Base-by-base conservation (phyloP, 2,329 filamentous ascomycete species). In the Ciborinia camelliae region DNA sequence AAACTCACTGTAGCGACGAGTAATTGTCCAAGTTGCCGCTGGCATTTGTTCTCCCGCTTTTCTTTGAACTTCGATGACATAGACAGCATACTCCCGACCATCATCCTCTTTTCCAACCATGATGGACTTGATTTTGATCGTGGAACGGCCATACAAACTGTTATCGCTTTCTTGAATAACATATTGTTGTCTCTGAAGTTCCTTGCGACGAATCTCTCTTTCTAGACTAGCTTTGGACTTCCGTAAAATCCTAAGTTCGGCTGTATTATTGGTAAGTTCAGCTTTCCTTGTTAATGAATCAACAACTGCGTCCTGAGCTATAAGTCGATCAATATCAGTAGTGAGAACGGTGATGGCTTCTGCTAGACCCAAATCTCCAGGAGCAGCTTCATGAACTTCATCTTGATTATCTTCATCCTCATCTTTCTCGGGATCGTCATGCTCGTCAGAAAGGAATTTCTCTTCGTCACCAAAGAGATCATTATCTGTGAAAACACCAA, bases 111-210 rank as follows among this genome's bases (percentile, higher is more conserved):
- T 89, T 7, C 92, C 94, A 18, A 97, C 91, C 78, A 97, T 92
- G 62, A 97, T 93, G 0, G 91, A 91, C 73, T 95, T 95, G 75
- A 99, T 97, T 71, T 86, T 90, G 71, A 98, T 87, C 0, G 87
- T 91, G 2, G 95, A 94, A 23, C 94, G 90, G 2, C 95, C 95
- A 73, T 96, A 98, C 30, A 99, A 81, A 76, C 92, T 97, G 76
- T 97, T 99, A 75, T 99, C 96, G 74, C 92, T 97, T 77, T 99
- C 95, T 77, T 99, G 95, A 9, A 98, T 87, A 53, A 96, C 91
- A 72, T 99, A 99, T 75, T 99, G 96, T 76, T 97, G 95, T 61
- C 93, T 86, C 75, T 99, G 95, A 73, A 99, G 84, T 77, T 98
- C 94, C 75, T 98, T 99, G 41, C 93, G 87, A 64, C 92, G 86